Evolutionary conservation across 768 basidiomycete species (phyloP), one percentile per base, ranked within the genome.

Genomic region (Roridomyces roridus): DNA sequence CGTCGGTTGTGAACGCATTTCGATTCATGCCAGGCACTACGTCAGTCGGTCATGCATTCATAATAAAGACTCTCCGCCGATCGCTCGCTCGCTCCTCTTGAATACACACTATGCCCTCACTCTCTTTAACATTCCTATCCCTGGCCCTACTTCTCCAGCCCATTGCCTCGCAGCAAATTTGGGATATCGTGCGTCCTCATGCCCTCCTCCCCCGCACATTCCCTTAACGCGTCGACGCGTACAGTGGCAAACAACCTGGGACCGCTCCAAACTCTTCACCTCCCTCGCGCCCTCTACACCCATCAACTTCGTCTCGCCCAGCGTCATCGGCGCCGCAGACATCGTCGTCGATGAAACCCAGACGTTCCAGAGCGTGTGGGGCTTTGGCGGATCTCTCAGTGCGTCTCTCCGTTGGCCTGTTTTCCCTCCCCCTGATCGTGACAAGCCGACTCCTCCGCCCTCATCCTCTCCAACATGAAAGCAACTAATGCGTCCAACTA

Each of bases 371-470:
- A 71, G 76, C 1, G 83, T 92, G 36, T 78, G 77, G 47, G 89
- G 90, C 12, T 88, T 89, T 63, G 89, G 89, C 0, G 87, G 79
- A 9, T 65, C 84, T 0, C 72, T 91, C 28, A 90, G 90, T 43
- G 29, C 24, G 17, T 23, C 42, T 26, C 48, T 28, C 36, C 43
- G n/a, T n/a, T n/a, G n/a, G n/a, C n/a, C n/a, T n/a, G n/a, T n/a
- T n/a, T n/a, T n/a, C n/a, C n/a, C n/a, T n/a, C n/a, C n/a, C n/a
- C n/a, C n/a, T n/a, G n/a, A n/a, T n/a, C n/a, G n/a, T n/a, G n/a
- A n/a, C n/a, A n/a, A 91, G 89, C 89, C 25, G 90, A 92, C 66
- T 89, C 88, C 3, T 85, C 89, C 10, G 88, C 89, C 0, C 71
- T 78, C 21, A 70, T 80, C 23, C 70, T 91, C 20, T 84, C 74